Conservation (phyloP, 106 monocot genomes). For the Apostasia ramifera region DNA sequence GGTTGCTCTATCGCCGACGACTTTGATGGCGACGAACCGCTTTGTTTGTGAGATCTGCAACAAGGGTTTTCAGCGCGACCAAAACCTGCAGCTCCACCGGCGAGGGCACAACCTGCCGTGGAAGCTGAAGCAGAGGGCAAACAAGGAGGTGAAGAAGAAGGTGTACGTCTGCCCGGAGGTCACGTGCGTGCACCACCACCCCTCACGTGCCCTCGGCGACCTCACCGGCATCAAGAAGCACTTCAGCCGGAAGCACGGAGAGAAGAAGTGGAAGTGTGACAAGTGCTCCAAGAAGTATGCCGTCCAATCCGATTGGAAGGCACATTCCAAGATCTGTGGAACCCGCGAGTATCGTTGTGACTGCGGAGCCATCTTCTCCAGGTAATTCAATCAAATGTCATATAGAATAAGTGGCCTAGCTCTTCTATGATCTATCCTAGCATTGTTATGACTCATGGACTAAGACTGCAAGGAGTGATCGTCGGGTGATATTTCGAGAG, state of each 20-base stretch:
- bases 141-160: slow-evolving; percentile 62
- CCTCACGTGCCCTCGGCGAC: slow-evolving; percentile 65
- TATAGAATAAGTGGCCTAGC: too few species aligned
- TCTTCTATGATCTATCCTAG: too few species aligned
- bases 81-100: slow-evolving; percentile 30
- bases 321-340: slow-evolving; percentile 83
- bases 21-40: slow-evolving; percentile 27
- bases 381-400: slow-evolving; percentile 22
- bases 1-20: slow-evolving; percentile 22
- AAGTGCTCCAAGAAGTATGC: slow-evolving; percentile 92
- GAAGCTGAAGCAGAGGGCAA: slow-evolving; percentile 39
- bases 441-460: too few species aligned
- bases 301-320: slow-evolving; percentile 88
- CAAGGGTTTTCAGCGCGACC: slow-evolving; percentile 28
- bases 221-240: slow-evolving; percentile 89
- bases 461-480: too few species aligned
- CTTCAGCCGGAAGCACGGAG: slow-evolving; percentile 80
- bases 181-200: slow-evolving; percentile 64
- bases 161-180: slow-evolving; percentile 71
- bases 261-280: slow-evolving; percentile 93
- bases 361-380: slow-evolving; percentile 97
- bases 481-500: too few species aligned
- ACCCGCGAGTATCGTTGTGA: slow-evolving; percentile 94
- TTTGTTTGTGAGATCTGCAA: slow-evolving; percentile 33
- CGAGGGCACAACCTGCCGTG: slow-evolving; percentile 31